A percentile compares a stretch with the other conserved stretches of the same genome.
Evolutionary conservation across 345 rosid genomes (phyloP).

Genomic region (Populus alba): DNA sequence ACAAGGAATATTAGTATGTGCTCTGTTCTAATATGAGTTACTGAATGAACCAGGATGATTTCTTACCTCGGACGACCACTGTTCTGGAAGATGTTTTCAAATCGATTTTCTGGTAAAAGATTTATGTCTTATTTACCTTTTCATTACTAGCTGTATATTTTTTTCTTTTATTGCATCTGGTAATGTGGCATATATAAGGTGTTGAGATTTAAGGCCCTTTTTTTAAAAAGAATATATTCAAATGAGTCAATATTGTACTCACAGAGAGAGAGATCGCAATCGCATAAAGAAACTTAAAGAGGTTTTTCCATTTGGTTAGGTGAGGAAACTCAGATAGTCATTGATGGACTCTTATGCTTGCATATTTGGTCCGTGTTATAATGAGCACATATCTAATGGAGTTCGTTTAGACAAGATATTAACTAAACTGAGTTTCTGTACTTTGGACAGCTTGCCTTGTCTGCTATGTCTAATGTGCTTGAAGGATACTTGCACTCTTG

Average conservation of each 20-base stretch:
- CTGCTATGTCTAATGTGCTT: slow-evolving; percentile 76
- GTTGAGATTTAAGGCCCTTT: neutral
- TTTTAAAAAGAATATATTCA: neutral
- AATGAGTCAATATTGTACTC: neutral
- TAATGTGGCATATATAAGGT: neutral
- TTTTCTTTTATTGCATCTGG: neutral
- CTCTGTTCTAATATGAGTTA: slow-evolving; percentile 21
- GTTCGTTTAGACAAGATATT: neutral
- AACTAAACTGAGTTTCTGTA: slow-evolving; percentile 16
- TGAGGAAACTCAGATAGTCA: neutral
- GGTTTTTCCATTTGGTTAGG: neutral
- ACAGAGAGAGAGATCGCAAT: neutral
- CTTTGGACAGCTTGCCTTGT: slow-evolving; percentile 80
- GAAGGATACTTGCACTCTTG: slow-evolving; percentile 87
- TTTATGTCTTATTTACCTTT: slow-evolving; percentile 41
- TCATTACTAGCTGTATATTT: neutral
- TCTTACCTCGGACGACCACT: slow-evolving; percentile 84
- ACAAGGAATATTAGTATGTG: neutral
- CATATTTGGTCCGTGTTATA: neutral
- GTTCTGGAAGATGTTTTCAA: slow-evolving; percentile 80
- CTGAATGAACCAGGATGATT: slow-evolving; percentile 72
- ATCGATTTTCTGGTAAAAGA: slow-evolving; percentile 78
- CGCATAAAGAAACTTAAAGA: neutral
- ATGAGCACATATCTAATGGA: neutral
- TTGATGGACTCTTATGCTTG: neutral